Evolutionary conservation across 345 rosid genomes (phyloP).

Genomic region (Mangifera indica): DNA sequence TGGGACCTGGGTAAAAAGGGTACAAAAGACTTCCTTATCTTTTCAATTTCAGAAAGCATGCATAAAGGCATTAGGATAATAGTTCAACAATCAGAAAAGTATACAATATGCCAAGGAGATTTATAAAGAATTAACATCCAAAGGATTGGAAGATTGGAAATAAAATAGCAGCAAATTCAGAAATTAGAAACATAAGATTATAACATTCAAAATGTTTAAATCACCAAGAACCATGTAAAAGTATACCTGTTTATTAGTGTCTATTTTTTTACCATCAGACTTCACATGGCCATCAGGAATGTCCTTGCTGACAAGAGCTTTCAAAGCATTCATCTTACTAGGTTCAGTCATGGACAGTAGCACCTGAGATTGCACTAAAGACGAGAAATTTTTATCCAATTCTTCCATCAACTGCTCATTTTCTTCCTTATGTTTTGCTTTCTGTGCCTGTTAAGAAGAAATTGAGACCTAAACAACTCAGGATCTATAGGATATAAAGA

Average conservation of each 20-base stretch:
- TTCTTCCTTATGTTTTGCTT: conserved; percentile 81
- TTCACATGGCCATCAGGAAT: conserved; percentile 37
- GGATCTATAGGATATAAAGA: background rate
- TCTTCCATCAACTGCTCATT: conserved; percentile 76
- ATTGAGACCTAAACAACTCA: background rate
- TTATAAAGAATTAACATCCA: background rate
- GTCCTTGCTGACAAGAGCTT: conserved; percentile 46
- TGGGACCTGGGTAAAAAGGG: background rate
- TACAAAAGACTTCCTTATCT: background rate
- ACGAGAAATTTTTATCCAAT: conserved; percentile 64
- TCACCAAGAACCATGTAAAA: conserved; percentile 6
- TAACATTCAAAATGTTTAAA: background rate
- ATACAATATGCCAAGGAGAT: background rate
- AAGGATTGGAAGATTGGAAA: background rate
- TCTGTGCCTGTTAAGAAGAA: conserved; percentile 62
- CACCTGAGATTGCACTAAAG: conserved; percentile 61
- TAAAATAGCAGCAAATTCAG: background rate
- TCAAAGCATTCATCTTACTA: conserved; percentile 58
- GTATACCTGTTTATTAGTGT: conserved; percentile 41
- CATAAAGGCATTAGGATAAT: background rate
- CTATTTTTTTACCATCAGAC: conserved; percentile 31
- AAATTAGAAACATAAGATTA: background rate
- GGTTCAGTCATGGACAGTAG: conserved; percentile 63
- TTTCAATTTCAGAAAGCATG: background rate
- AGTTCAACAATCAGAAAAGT: conserved; percentile 2